phyloP scores from a whole-genome alignment of 768 basidiomycete species.

The Phanerodontia chrysosporium region DNA sequence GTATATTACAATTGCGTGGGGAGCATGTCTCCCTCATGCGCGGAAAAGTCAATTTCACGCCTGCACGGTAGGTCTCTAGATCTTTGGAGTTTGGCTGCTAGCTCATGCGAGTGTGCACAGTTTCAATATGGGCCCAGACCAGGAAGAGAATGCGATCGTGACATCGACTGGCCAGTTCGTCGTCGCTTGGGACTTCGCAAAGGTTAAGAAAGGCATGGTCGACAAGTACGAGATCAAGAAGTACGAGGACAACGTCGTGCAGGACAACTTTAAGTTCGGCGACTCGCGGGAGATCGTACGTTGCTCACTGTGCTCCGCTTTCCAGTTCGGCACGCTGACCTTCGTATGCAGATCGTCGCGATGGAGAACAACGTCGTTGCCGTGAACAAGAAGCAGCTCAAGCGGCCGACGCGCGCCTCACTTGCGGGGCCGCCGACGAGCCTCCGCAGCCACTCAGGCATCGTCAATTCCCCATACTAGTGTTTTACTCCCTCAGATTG shows the following conservation, averaged over 20 bases:
- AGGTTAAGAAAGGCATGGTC: constrained; percentile 87
- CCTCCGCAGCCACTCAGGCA: constrained; percentile 50
- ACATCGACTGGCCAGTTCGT: constrained; percentile 91
- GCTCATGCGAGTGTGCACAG: constrained; percentile 35
- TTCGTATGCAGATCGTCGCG: constrained; percentile 76
- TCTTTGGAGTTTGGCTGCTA: background rate
- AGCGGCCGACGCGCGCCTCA: constrained; percentile 75
- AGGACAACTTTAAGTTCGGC: constrained; percentile 97
- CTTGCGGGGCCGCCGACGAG: constrained; percentile 45
- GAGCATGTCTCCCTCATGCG: constrained; percentile 97
- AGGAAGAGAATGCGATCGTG: constrained; percentile 91
- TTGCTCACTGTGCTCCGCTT: constrained; percentile 11
- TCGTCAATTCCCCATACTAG: constrained; percentile 49
- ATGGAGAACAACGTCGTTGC: constrained; percentile 90
- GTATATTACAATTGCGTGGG: constrained; percentile 77
- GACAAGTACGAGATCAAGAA: constrained; percentile 96
- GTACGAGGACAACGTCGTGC: constrained; percentile 91
- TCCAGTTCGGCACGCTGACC: constrained; percentile 5
- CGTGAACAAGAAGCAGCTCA: constrained; percentile 90
- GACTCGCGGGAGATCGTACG: constrained; percentile 94
- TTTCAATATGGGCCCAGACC: constrained; percentile 87
- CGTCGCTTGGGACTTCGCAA: constrained; percentile 95
- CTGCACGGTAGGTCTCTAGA: constrained; percentile 66
- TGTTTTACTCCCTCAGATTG: background rate
- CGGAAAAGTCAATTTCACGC: constrained; percentile 79